phyloP scores from a whole-genome alignment of 139 green algal genomes.

The Micractinium sp. region DNA sequence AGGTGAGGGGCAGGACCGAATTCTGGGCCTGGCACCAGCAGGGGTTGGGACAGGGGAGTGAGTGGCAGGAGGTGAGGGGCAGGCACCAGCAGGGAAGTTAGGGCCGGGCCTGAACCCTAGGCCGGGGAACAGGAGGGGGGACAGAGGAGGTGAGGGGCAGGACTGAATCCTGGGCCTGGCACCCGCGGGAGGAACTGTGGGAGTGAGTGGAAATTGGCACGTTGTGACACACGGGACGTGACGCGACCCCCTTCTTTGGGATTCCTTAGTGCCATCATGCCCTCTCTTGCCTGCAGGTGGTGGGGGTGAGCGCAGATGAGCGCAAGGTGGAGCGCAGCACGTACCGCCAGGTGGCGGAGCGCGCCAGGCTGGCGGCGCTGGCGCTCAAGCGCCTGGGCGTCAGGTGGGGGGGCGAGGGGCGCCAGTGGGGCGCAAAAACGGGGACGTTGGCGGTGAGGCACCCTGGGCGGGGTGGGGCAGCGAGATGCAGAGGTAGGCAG shows the following conservation, averaged over 20 bases:
- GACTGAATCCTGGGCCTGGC: too few species aligned
- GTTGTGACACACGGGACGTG: too few species aligned
- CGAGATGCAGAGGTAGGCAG: not conserved
- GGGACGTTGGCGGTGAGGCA: too few species aligned
- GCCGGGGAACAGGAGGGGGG: too few species aligned
- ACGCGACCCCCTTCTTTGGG: not conserved
- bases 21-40: not conserved
- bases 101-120: too few species aligned
- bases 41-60: too few species aligned
- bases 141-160: too few species aligned
- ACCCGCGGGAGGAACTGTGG: too few species aligned
- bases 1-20: not conserved
- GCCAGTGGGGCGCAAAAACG: not conserved
- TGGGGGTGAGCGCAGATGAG: not conserved
- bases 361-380: constrained; percentile 61
- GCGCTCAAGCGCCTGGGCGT: constrained; percentile 68
- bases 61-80: too few species aligned
- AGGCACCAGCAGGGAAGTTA: too few species aligned
- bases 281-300: not conserved
- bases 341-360: constrained; percentile 50
- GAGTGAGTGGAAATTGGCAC: too few species aligned
- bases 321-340: not conserved
- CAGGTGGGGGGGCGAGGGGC: constrained; percentile 41
- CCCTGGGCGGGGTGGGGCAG: too few species aligned
- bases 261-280: not conserved